Percentiles rank a stretch among this genome's conserved stretches.
phyloP scores from a whole-genome alignment of 23 red algal genomes.

The Chondrus crispus region DNA sequence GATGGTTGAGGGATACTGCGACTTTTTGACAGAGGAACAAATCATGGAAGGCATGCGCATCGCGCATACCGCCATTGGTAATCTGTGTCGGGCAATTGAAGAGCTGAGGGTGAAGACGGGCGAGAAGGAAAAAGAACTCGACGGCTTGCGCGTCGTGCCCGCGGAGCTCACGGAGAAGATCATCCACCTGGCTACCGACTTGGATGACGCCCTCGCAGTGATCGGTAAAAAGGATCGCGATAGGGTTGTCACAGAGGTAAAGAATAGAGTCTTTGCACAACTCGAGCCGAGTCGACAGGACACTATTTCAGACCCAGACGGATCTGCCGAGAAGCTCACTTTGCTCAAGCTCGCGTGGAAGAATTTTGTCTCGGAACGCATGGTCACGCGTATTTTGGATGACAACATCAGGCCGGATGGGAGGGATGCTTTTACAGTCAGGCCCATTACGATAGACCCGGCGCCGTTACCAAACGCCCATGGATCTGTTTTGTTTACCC shows the following conservation, averaged over 20 bases:
- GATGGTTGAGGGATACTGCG: slow-evolving; percentile 84
- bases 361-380: slow-evolving; percentile 52
- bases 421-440: slow-evolving; percentile 46
- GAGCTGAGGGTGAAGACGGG: slow-evolving; percentile 28
- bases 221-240: slow-evolving; percentile 74
- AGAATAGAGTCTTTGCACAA: slow-evolving; percentile 34
- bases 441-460: slow-evolving; percentile 80
- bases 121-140: slow-evolving; percentile 31
- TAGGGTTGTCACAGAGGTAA: slow-evolving; percentile 32
- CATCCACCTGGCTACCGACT: background rate
- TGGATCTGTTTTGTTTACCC: slow-evolving; percentile 90
- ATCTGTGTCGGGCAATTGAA: slow-evolving; percentile 74
- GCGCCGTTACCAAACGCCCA: slow-evolving; percentile 71
- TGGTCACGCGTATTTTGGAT: slow-evolving; percentile 69
- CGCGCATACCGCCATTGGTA: slow-evolving; percentile 63
- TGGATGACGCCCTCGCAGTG: slow-evolving; percentile 56
- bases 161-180: slow-evolving; percentile 10
- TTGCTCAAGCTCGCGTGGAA: slow-evolving; percentile 76
- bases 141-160: slow-evolving; percentile 5
- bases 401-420: slow-evolving; percentile 74
- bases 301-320: slow-evolving; percentile 32
- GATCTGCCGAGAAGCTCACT: background rate
- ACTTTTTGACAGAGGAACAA: slow-evolving; percentile 78
- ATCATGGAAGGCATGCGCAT: slow-evolving; percentile 60
- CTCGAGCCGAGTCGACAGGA: background rate